A percentile compares a stretch with the other conserved stretches of the same genome.
Evolutionary conservation across 495 filamentous ascomycete species (phyloP).

Genomic region (Aspergillus coremiiformis): DNA sequence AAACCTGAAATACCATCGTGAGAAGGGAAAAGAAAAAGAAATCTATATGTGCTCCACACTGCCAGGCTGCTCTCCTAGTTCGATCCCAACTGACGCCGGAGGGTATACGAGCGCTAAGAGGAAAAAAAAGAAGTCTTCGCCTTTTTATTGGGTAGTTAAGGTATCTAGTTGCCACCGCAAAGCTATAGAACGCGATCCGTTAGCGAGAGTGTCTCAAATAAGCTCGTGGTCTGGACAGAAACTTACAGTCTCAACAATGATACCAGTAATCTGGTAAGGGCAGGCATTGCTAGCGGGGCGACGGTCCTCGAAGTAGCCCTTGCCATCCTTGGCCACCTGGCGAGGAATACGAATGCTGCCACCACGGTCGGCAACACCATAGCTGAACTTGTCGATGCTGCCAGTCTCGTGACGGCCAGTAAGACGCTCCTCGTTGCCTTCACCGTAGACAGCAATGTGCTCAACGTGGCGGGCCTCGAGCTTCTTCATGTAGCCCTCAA

Average conservation of each 20-base stretch:
- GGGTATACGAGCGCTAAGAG: constrained; percentile 45
- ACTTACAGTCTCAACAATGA: constrained; percentile 71
- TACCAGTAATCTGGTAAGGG: constrained; percentile 93
- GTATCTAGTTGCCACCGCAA: constrained; percentile 40
- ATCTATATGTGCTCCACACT: constrained; percentile 33
- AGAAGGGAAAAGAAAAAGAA: constrained; percentile 17
- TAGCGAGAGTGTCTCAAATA: not conserved
- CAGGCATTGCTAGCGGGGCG: constrained; percentile 92
- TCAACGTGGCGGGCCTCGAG: constrained; percentile 82
- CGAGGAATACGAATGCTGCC: constrained; percentile 90
- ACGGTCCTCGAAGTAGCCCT: constrained; percentile 97
- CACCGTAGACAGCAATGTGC: constrained; percentile 96
- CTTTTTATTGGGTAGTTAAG: constrained; percentile 12
- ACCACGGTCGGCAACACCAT: constrained; percentile 93
- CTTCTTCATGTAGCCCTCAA: constrained; percentile 80
- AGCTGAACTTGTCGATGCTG: constrained; percentile 87
- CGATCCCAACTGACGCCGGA: constrained; percentile 39
- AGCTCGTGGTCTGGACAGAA: not conserved
- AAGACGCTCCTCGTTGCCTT: constrained; percentile 86
- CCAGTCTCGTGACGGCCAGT: constrained; percentile 96
- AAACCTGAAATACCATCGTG: constrained; percentile 14
- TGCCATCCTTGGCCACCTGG: constrained; percentile 82
- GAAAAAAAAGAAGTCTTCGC: constrained; percentile 27
- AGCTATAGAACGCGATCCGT: constrained; percentile 14
- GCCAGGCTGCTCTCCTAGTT: constrained; percentile 37